These are phyloP conservation scores for Handroanthus guayacan DNA, from an alignment of 257 asterid species.

Conservation along the genomic window DNA sequence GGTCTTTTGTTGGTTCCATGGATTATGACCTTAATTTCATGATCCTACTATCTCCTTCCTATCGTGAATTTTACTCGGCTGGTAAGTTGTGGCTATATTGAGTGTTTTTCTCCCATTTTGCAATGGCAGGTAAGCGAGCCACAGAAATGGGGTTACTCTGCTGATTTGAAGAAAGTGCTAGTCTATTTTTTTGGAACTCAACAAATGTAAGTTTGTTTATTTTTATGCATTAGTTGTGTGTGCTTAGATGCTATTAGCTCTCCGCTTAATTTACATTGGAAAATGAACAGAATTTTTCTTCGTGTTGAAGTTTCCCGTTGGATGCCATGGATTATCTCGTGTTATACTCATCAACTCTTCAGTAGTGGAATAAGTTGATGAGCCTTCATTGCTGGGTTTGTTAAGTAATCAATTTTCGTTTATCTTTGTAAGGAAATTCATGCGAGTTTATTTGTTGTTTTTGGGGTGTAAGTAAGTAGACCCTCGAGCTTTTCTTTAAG, in stretches of 20 bases:
- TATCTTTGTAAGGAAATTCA: not conserved
- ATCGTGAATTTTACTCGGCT: not conserved
- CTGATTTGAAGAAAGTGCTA: constrained; percentile 79
- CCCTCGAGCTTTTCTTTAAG: too few species aligned
- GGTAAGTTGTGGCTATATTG: constrained; percentile 20
- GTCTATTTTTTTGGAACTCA: constrained; percentile 87
- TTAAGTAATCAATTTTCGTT: not conserved
- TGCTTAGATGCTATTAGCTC: constrained; percentile 13
- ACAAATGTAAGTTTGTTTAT: constrained; percentile 73
- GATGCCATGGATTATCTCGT: not conserved
- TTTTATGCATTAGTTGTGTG: constrained; percentile 1
- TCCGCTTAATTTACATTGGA: constrained; percentile 8
- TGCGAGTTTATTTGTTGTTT: not conserved
- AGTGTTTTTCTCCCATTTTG: constrained; percentile 18
- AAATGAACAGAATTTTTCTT: constrained; percentile 1
- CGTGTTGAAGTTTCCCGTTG: not conserved
- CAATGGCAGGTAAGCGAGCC: constrained; percentile 85
- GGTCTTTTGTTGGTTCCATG: not conserved
- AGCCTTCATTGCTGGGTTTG: not conserved
- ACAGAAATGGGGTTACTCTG: constrained; percentile 80
- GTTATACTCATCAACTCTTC: not conserved
- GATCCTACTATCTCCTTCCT: constrained; percentile 8
- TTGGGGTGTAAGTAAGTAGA: not conserved
- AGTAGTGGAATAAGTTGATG: constrained; percentile 23
- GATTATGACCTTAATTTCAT: constrained; percentile 3